Percentiles rank a stretch among this genome's conserved stretches.
Evolutionary conservation across 306 rosid genomes (phyloP).

Genomic region (Mimosa bimucronata): DNA sequence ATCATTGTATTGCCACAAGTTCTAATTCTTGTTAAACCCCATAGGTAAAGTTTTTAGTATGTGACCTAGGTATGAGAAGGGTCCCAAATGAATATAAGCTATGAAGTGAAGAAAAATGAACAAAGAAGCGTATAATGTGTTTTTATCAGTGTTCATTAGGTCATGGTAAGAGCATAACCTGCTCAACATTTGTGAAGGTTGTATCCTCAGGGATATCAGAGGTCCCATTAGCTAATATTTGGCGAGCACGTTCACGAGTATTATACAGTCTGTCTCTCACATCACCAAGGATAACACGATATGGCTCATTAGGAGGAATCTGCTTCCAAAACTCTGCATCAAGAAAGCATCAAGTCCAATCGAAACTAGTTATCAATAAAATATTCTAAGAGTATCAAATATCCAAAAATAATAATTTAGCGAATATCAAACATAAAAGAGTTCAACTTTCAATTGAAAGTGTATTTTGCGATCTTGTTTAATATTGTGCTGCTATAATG

Average conservation of each 20-base stretch:
- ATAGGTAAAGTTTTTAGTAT: not conserved
- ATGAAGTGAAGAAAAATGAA: not conserved
- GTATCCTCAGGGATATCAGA: not conserved
- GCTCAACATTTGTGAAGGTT: not conserved
- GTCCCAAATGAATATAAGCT: not conserved
- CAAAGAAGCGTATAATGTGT: not conserved
- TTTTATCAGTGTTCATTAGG: not conserved
- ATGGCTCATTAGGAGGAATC: constrained; percentile 1
- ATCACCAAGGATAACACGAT: constrained; percentile 5
- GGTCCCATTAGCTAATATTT: not conserved
- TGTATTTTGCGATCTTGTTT: too few species aligned
- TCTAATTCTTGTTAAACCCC: not conserved
- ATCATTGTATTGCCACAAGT: not conserved
- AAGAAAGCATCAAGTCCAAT: not conserved
- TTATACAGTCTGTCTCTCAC: not conserved
- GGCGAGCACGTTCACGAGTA: not conserved
- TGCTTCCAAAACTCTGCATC: constrained; percentile 11
- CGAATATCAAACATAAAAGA: not conserved
- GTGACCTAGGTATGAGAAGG: not conserved
- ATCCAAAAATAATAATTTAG: not conserved
- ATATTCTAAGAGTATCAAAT: not conserved
- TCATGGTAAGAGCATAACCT: not conserved
- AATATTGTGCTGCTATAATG: not conserved
- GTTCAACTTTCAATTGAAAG: not conserved
- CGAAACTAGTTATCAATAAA: not conserved